These are phyloP conservation scores for Cucurbita pepo DNA, from an alignment of 306 rosid genomes.

Conservation along the genomic window DNA sequence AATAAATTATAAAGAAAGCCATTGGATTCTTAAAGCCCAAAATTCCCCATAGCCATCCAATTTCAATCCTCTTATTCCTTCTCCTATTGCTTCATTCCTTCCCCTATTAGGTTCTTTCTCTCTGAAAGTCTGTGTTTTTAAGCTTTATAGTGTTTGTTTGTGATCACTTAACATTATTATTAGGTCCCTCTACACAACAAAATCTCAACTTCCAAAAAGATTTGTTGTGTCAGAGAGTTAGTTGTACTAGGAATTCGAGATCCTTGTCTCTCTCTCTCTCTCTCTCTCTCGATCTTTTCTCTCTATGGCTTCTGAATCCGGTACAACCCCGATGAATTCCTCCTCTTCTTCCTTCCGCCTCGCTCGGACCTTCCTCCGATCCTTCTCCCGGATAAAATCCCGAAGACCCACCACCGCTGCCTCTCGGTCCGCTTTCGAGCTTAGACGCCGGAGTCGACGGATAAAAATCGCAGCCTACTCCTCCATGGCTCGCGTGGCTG, in stretches of 20 bases:
- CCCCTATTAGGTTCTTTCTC: neutral
- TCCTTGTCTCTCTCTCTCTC: neutral
- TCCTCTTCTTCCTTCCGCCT: conserved; percentile 2
- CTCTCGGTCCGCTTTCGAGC: neutral
- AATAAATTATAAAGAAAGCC: neutral
- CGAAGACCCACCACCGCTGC: neutral
- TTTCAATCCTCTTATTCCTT: conserved; percentile 11
- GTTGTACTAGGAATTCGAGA: conserved; percentile 6
- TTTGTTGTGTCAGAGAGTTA: conserved; percentile 6
- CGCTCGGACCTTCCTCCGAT: conserved; percentile 14
- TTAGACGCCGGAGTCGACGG: conserved; percentile 6
- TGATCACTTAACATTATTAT: neutral
- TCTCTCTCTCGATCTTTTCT: neutral
- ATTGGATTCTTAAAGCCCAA: conserved; percentile 10
- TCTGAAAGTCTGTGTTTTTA: neutral
- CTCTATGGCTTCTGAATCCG: neutral
- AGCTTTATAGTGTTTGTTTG: neutral
- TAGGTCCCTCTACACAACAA: neutral
- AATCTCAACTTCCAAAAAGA: neutral
- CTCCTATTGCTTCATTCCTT: neutral
- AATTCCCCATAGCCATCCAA: conserved; percentile 17
- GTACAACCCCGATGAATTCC: neutral
- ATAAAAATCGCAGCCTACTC: conserved; percentile 23
- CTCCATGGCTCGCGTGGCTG: conserved; percentile 28
- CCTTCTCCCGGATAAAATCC: conserved; percentile 11